Evolutionary conservation across 2,329 filamentous ascomycete species (phyloP).

Genomic region (Aspergillus novofumigatus): DNA sequence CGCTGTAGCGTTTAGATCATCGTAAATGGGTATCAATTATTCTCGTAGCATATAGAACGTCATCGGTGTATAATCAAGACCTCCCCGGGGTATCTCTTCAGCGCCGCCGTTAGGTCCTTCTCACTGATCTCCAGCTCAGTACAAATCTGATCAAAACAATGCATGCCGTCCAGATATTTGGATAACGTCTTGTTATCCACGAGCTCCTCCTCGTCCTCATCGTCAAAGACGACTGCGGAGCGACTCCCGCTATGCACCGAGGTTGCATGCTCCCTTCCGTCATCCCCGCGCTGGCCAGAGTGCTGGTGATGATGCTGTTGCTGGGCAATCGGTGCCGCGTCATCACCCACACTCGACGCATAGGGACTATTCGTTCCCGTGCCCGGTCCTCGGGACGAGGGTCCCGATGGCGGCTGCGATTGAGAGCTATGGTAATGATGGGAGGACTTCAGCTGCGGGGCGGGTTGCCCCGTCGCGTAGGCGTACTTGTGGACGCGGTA

Average conservation of each 20-base stretch:
- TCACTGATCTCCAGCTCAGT: constrained; percentile 48
- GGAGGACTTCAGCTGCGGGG: constrained; percentile 22
- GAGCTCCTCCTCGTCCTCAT: constrained; percentile 31
- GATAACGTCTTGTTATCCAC: constrained; percentile 36
- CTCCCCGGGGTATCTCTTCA: constrained; percentile 42
- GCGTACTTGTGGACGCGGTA: constrained; percentile 93
- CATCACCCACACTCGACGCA: constrained; percentile 18
- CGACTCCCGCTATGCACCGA: constrained; percentile 28
- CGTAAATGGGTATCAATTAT: constrained; percentile 10
- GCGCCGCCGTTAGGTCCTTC: constrained; percentile 39
- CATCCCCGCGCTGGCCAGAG: constrained; percentile 7
- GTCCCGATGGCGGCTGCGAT: constrained; percentile 15
- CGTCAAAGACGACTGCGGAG: constrained; percentile 14
- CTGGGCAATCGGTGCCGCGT: constrained; percentile 16
- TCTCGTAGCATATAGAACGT: constrained; percentile 7
- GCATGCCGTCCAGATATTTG: constrained; percentile 45
- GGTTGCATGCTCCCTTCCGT: constrained; percentile 18
- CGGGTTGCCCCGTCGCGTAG: constrained; percentile 45
- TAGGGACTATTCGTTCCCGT: constrained; percentile 32
- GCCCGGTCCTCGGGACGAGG: constrained; percentile 26
- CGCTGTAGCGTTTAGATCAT: constrained; percentile 3
- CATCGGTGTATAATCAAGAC: constrained; percentile 46
- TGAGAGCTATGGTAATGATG: constrained; percentile 9
- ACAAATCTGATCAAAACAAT: constrained; percentile 50
- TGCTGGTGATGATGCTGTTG: constrained; percentile 5